phyloP scores from a whole-genome alignment of 176 grass and related monocot species.

The Ampelocalamus luodianensis region DNA sequence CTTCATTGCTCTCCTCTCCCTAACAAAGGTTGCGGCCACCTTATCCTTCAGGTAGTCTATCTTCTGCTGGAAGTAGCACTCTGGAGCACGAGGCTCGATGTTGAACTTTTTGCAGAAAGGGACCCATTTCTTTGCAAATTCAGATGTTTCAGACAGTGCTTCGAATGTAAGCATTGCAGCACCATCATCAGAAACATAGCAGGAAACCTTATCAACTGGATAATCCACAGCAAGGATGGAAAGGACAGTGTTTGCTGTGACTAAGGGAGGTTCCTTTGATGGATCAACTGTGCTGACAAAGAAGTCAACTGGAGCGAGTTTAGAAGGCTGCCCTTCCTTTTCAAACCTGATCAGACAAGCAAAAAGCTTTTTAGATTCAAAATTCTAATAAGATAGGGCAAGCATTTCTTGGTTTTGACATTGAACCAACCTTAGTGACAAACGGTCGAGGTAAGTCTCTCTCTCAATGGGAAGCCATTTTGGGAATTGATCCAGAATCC shows the following conservation, averaged over 20 bases:
- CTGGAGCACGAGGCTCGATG: conserved; percentile 83
- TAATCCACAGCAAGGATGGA: conserved; percentile 92
- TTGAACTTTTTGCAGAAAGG: conserved; percentile 91
- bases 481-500: conserved; percentile 98
- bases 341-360: conserved; percentile 71
- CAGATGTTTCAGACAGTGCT: conserved; percentile 91
- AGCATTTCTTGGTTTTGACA: conserved; percentile 31
- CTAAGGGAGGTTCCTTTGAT: conserved; percentile 82
- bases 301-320: conserved; percentile 79
- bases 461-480: conserved; percentile 95
- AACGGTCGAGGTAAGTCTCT: conserved; percentile 91
- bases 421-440: conserved; percentile 79
- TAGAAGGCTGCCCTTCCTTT: conserved; percentile 75
- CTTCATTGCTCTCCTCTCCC: conserved; percentile 95
- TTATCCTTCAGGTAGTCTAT: conserved; percentile 97
- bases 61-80: conserved; percentile 91
- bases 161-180: conserved; percentile 95
- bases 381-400: neutral
- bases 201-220: conserved; percentile 86
- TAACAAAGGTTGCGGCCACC: conserved; percentile 75
- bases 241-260: conserved; percentile 95
- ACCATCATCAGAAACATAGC: conserved; percentile 99
- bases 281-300: conserved; percentile 97
- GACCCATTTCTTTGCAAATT: conserved; percentile 98
- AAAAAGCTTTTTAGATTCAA: conserved; percentile 34